Evolutionary conservation across 164 flowering plant species (phyloP).

Genomic region (Tetracentron sinense): DNA sequence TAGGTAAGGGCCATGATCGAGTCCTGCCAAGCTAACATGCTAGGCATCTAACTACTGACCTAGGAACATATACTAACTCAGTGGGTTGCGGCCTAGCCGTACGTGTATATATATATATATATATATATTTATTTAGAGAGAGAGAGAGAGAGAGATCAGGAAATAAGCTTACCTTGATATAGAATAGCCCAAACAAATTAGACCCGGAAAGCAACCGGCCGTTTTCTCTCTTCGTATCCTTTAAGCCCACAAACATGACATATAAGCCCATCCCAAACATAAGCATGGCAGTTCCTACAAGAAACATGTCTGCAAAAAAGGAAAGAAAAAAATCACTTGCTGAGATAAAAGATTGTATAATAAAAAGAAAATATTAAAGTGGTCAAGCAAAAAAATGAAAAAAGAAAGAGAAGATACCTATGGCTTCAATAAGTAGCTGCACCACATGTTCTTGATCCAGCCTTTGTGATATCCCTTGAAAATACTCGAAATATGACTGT

Average conservation of each 20-base stretch:
- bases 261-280: conserved; percentile 61
- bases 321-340: not conserved
- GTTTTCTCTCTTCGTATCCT: conserved; percentile 21
- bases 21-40: too few relatives aligned
- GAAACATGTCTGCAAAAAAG: conserved; percentile 68
- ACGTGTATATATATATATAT: too few relatives aligned
- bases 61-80: too few relatives aligned
- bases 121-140: too few relatives aligned
- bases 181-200: conserved; percentile 53
- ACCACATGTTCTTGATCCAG: conserved; percentile 48
- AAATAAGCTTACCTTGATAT: conserved; percentile 36
- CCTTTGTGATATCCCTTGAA: conserved; percentile 34
- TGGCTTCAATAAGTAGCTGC: conserved; percentile 59
- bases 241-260: conserved; percentile 54
- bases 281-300: conserved; percentile 79
- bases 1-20: too few relatives aligned
- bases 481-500: conserved; percentile 59
- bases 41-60: too few relatives aligned
- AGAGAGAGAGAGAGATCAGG: too few relatives aligned
- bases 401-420: conserved; percentile 45
- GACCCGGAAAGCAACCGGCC: conserved; percentile 33
- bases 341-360: too few relatives aligned
- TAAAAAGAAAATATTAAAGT: not conserved
- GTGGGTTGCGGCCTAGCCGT: too few relatives aligned
- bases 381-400: not conserved